Conservation (phyloP, 805 yeast species). For the Torulaspora delbrueckii region DNA sequence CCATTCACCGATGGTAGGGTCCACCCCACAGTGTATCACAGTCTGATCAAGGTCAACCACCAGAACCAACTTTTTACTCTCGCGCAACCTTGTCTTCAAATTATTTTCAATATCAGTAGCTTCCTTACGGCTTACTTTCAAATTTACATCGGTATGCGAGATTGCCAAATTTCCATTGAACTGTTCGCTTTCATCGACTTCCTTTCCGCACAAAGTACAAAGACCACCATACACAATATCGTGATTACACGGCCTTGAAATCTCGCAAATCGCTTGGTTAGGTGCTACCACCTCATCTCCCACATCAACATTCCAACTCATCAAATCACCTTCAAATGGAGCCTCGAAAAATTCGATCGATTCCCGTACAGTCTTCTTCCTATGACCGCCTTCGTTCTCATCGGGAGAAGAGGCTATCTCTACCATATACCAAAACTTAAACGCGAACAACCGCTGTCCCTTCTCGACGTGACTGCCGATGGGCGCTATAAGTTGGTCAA, state of each 20-base stretch:
- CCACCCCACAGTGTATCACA: slow-evolving; percentile 95
- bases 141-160: slow-evolving; percentile 82
- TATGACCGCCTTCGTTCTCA: slow-evolving; percentile 12
- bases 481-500: slow-evolving; percentile 33
- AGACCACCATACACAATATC: slow-evolving; percentile 91
- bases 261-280: slow-evolving; percentile 48
- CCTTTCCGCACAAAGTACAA: slow-evolving; percentile 87
- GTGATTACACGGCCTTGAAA: slow-evolving; percentile 84
- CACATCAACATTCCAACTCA: slow-evolving; percentile 43
- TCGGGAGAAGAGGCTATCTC: slow-evolving; percentile 32
- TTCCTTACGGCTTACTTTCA: slow-evolving; percentile 79
- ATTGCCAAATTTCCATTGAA: slow-evolving; percentile 53
- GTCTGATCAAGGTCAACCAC: slow-evolving; percentile 98
- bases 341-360: slow-evolving; percentile 73
- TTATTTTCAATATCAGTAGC: slow-evolving; percentile 76
- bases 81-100: slow-evolving; percentile 55
- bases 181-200: slow-evolving; percentile 73
- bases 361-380: slow-evolving; percentile 46
- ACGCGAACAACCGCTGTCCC: slow-evolving; percentile 38
- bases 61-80: slow-evolving; percentile 66
- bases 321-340: slow-evolving; percentile 71
- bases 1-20: slow-evolving; percentile 97
- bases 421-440: slow-evolving; percentile 45
- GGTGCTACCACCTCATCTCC: slow-evolving; percentile 54
- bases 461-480: slow-evolving; percentile 35